Evolutionary conservation across 176 grass and related monocot species (phyloP).

Genomic region (Musa troglodytarum): DNA sequence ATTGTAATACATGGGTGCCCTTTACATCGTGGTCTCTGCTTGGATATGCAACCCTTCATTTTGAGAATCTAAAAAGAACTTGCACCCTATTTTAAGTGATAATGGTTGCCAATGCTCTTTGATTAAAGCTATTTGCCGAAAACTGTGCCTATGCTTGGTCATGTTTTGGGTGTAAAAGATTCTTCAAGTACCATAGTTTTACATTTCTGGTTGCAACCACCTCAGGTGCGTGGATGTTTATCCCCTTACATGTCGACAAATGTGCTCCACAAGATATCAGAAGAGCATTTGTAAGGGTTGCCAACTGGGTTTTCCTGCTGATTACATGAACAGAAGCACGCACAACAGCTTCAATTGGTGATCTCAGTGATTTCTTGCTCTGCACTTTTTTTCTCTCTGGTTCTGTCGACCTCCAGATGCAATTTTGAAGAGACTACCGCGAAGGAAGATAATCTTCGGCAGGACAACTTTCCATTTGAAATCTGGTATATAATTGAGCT

Average conservation of each 20-base stretch:
- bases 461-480: no score
- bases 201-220: not conserved
- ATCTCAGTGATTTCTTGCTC: no score
- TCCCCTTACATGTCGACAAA: conserved; percentile 80
- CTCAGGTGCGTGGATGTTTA: conserved; percentile 55
- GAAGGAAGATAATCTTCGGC: no score
- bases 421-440: no score
- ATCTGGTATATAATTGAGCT: no score
- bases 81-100: not conserved
- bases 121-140: not conserved
- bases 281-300: conserved; percentile 26
- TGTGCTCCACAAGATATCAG: conserved; percentile 58
- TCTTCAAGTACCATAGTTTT: not conserved
- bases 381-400: no score
- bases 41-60: not conserved
- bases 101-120: not conserved
- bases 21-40: not conserved
- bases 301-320: no score
- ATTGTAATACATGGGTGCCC: no score
- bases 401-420: no score
- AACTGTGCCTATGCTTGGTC: not conserved
- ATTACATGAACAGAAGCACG: no score
- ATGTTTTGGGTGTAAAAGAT: not conserved
- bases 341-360: no score
- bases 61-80: not conserved